Evolutionary conservation across 116 monocot species (phyloP), one percentile per base, ranked within the genome.

Genomic region (Posidonia oceanica): DNA sequence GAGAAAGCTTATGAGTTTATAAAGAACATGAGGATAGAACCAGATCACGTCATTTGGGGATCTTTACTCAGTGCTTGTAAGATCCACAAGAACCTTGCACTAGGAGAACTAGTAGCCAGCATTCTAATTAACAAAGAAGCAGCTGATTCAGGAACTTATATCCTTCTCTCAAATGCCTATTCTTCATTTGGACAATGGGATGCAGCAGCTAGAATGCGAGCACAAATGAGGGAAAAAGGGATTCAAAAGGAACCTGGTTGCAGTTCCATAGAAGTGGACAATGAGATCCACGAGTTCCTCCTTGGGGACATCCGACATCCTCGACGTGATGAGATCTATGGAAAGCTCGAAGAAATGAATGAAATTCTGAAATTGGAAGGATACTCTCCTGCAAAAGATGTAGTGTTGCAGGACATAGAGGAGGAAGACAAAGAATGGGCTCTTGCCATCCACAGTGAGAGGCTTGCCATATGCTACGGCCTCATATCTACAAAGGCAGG

Each of bases 241-340:
- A 78, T 78, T n/a, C 62, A 59, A 69, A 90, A 90, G 74, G 78
- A 81, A 55, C 90, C 86, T 3, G 84, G 90, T 6, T 90, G 86
- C 37, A 84, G 86, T 52, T 81, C 82, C 5, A 80, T 86, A 39
- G 78, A 81, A 67, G 80, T 90, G 0, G 68, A 72, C 6, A 75
- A 75, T 23, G 70, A 71, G 69, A 78, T 86, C 14, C 82, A 90
- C 72, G 90, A 90, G 59, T 90, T 86, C 63, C 70, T 86, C 6
- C 67, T 74, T 10, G 80, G 86, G 14, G 82, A 90, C 42, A 84
- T 77, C 16, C 70, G 80, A 18, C 90, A 90, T 54, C 79, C 81
- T 68, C 74, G 39, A 44, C 65, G 74, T 14, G 64, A 75, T 20
- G 81, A 83, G 48, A 86, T 90, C 6, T 82, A 79, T 44, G 14